phyloP scores from a whole-genome alignment of 768 basidiomycete species.

The Terana coerulea region DNA sequence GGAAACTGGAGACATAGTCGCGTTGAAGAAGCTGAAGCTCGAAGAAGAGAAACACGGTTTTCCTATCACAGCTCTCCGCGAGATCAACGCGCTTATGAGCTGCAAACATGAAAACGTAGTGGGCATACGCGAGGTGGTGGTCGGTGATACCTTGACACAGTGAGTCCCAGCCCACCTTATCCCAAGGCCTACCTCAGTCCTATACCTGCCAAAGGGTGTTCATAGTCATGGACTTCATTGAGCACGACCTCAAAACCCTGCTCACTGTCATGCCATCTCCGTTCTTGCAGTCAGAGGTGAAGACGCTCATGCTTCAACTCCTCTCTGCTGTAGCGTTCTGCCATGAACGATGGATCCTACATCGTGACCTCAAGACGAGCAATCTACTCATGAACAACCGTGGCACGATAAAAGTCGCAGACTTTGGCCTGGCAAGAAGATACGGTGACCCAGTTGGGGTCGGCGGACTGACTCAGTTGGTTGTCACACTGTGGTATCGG shows the following conservation, averaged over 20 bases:
- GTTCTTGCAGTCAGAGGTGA: slow-evolving; percentile 97
- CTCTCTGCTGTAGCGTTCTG: slow-evolving; percentile 91
- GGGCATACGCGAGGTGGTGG: slow-evolving; percentile 94
- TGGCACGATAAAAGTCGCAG: slow-evolving; percentile 97
- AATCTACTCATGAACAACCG: slow-evolving; percentile 99
- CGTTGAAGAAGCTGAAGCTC: slow-evolving; percentile 95
- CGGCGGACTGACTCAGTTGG: slow-evolving; percentile 96
- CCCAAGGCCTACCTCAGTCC: slow-evolving; percentile 5
- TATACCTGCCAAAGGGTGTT: slow-evolving; percentile 67
- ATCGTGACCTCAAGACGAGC: slow-evolving; percentile 95
- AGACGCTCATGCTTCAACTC: slow-evolving; percentile 92
- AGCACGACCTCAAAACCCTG: slow-evolving; percentile 97
- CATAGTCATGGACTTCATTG: slow-evolving; percentile 99
- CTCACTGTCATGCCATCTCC: slow-evolving; percentile 93
- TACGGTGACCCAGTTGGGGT: slow-evolving; percentile 96
- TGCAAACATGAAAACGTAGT: slow-evolving; percentile 97
- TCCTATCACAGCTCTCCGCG: slow-evolving; percentile 93
- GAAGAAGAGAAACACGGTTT: slow-evolving; percentile 99
- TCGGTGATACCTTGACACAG: slow-evolving; percentile 98
- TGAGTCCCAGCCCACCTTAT: slow-evolving; percentile 47
- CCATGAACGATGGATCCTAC: slow-evolving; percentile 96
- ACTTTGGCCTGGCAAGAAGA: slow-evolving; percentile 93
- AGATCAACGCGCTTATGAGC: slow-evolving; percentile 94
- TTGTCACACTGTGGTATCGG: slow-evolving; percentile 99
- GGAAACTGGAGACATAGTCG: slow-evolving; percentile 92